Evolutionary conservation across 176 grass and related monocot genomes (phyloP).

Genomic region (Phyllostachys edulis): DNA sequence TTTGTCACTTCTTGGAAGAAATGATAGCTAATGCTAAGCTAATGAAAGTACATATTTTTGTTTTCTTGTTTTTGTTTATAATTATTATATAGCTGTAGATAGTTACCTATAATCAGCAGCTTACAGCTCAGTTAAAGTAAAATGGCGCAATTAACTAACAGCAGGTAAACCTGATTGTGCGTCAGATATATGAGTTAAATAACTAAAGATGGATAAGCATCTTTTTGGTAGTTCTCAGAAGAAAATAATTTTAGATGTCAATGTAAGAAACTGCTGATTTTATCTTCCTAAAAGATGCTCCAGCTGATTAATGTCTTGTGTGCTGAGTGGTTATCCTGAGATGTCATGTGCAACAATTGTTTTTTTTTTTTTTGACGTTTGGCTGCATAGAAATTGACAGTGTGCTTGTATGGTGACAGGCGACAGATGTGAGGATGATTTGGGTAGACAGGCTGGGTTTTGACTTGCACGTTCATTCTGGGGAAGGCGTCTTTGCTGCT

Average conservation of each 20-base stretch:
- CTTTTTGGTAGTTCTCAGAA: not conserved
- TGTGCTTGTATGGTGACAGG: constrained; percentile 39
- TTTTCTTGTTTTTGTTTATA: constrained; percentile 16
- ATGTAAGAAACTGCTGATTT: not conserved
- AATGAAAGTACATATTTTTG: not conserved
- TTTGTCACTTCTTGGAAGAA: constrained; percentile 4
- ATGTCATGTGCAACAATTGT: not conserved
- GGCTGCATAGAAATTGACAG: not conserved
- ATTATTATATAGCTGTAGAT: not conserved
- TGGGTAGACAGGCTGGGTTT: constrained; percentile 92
- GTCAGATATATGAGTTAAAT: constrained; percentile 5
- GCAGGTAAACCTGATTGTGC: not conserved
- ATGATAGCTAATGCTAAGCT: not conserved
- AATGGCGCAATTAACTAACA: not conserved
- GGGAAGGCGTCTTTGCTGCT: constrained; percentile 55
- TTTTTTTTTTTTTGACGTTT: not conserved
- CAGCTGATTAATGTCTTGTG: not conserved
- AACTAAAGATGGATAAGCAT: not conserved
- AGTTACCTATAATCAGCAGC: not conserved
- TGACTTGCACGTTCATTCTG: constrained; percentile 66
- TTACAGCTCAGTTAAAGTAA: not conserved
- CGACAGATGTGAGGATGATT: constrained; percentile 69
- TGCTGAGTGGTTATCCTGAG: not conserved
- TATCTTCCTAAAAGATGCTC: not conserved
- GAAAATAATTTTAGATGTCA: constrained; percentile 14